phyloP scores from a whole-genome alignment of 352 stramenopile genomes.

The Thalassiosira hispida region DNA sequence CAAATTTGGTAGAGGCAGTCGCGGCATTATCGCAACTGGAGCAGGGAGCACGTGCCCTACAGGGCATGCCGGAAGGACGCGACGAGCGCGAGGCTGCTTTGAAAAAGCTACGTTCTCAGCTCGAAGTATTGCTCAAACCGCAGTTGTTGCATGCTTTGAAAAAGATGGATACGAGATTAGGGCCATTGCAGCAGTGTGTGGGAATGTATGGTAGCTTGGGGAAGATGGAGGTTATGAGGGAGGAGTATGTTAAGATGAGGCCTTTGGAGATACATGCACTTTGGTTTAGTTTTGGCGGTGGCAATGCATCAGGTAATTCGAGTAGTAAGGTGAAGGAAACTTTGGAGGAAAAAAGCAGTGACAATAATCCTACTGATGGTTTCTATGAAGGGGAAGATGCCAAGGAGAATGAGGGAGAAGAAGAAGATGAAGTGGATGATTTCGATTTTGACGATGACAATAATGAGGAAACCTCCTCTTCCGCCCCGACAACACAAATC shows the following conservation, averaged over 20 bases:
- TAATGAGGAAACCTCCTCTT: not conserved
- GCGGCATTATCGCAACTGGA: slow-evolving; percentile 64
- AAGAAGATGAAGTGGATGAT: slow-evolving; percentile 37
- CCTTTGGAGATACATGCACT: slow-evolving; percentile 60
- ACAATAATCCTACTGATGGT: not conserved
- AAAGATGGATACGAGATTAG: slow-evolving; percentile 71
- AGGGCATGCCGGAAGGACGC: slow-evolving; percentile 64
- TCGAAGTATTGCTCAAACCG: slow-evolving; percentile 72
- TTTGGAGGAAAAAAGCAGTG: not conserved
- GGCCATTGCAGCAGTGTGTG: slow-evolving; percentile 77
- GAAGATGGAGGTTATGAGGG: slow-evolving; percentile 72
- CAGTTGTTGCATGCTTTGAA: slow-evolving; percentile 75
- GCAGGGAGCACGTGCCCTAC: slow-evolving; percentile 60
- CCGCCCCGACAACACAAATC: not conserved
- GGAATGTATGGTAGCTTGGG: slow-evolving; percentile 68
- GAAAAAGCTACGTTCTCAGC: slow-evolving; percentile 58
- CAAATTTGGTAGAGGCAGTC: slow-evolving; percentile 70
- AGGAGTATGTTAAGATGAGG: slow-evolving; percentile 80
- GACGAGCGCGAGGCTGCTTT: slow-evolving; percentile 60
- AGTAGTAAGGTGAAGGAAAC: not conserved
- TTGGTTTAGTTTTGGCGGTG: slow-evolving; percentile 69
- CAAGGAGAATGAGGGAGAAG: not conserved
- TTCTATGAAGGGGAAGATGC: slow-evolving; percentile 18
- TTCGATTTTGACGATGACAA: slow-evolving; percentile 52
- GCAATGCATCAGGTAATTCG: not conserved